A percentile compares a stretch with the other conserved stretches of the same genome.
These are phyloP conservation scores for Agaricus subrufescens DNA, from an alignment of 768 basidiomycete genomes.

Conservation along the genomic window DNA sequence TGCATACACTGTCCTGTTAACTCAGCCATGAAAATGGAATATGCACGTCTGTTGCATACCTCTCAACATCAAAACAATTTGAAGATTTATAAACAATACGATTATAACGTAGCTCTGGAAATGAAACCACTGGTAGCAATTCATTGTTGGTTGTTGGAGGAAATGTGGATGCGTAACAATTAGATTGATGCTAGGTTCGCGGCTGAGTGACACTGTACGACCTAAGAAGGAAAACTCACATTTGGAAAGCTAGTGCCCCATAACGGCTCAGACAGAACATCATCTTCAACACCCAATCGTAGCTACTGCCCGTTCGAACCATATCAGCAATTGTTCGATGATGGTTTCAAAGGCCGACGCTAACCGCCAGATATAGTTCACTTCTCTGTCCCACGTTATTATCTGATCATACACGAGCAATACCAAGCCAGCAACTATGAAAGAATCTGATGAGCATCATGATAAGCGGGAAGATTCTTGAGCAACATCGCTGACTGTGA, in stretches of 20 bases:
- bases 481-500: not conserved
- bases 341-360: not conserved
- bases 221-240: not conserved
- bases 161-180: not conserved
- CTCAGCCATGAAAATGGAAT: not conserved
- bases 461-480: not conserved
- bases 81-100: not conserved
- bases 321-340: too few species aligned
- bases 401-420: not conserved
- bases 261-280: too few species aligned
- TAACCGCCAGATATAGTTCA: constrained; percentile 3
- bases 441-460: not conserved
- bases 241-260: not conserved
- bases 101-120: not conserved
- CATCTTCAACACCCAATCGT: not conserved
- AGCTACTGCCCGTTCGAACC: not conserved
- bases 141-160: not conserved
- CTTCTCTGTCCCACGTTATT: constrained; percentile 3
- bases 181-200: not conserved
- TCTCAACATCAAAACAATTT: not conserved
- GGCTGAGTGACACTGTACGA: not conserved
- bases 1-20: not conserved
- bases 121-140: not conserved
- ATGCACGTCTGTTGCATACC: not conserved
- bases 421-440: not conserved